Evolutionary conservation across 179 eudicot genomes (phyloP).

Genomic region (Silene coronaria): DNA sequence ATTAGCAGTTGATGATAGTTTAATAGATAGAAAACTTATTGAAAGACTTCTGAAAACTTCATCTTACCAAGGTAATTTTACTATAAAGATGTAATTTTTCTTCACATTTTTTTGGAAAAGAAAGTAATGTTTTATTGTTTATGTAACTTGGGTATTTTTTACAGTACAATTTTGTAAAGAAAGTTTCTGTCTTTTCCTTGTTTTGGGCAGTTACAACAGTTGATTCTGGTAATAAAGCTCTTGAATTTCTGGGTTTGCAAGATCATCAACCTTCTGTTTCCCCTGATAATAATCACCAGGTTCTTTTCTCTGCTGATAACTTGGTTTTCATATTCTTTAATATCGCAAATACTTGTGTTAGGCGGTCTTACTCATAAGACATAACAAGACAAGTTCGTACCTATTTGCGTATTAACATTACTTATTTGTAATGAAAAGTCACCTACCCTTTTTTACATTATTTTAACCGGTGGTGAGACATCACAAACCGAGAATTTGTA

Average conservation of each 20-base stretch:
- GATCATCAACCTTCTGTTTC: slow-evolving; percentile 43
- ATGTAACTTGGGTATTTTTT: background rate
- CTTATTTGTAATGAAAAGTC: too few species aligned
- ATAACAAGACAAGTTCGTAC: too few species aligned
- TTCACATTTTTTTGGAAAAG: background rate
- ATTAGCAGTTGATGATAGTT: slow-evolving; percentile 87
- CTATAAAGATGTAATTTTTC: background rate
- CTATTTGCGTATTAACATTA: too few species aligned
- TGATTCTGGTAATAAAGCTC: slow-evolving; percentile 87
- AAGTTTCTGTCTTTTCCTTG: background rate
- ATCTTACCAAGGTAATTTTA: slow-evolving; percentile 62
- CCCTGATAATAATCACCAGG: slow-evolving; percentile 48
- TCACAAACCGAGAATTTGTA: too few species aligned
- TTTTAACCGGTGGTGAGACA: too few species aligned
- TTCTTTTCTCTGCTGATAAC: slow-evolving; percentile 15
- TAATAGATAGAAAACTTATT: slow-evolving; percentile 72
- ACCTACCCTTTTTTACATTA: too few species aligned
- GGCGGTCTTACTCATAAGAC: background rate
- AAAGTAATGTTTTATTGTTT: background rate
- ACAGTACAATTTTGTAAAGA: background rate
- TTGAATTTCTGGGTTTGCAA: slow-evolving; percentile 66
- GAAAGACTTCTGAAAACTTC: slow-evolving; percentile 82
- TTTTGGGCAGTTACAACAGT: slow-evolving; percentile 73
- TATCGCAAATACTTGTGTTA: background rate
- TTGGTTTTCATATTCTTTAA: background rate